Evolutionary conservation across 176 grass and related monocot species (phyloP).

Genomic region (Phoenix roebelenii): DNA sequence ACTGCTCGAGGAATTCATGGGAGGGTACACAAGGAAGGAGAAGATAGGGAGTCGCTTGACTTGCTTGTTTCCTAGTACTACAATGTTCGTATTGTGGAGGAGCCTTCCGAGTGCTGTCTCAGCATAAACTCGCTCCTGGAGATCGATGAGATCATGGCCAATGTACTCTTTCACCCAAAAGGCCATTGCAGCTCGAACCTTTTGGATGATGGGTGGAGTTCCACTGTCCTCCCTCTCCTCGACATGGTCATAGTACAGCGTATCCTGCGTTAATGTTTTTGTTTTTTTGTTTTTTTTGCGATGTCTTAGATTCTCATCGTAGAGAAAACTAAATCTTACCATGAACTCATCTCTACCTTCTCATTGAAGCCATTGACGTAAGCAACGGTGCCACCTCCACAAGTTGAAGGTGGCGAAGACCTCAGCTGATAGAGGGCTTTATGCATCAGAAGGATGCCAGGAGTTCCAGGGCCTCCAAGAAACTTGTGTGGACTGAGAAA

Average conservation of each 20-base stretch:
- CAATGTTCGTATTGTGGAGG: constrained; percentile 22
- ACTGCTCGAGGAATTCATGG: too few species aligned
- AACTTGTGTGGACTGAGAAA: constrained; percentile 85
- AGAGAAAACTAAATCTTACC: too few species aligned
- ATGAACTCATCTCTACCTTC: constrained; percentile 19
- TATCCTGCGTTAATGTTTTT: constrained; percentile 41
- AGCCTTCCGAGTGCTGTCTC: constrained; percentile 40
- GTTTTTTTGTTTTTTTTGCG: too few species aligned
- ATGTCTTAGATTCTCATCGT: too few species aligned
- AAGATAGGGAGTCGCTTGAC: constrained; percentile 48
- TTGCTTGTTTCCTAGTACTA: constrained; percentile 45
- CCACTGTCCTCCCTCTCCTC: constrained; percentile 70
- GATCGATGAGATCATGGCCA: constrained; percentile 29
- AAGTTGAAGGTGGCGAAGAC: constrained; percentile 43
- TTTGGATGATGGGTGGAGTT: constrained; percentile 58
- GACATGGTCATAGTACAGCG: constrained; percentile 41
- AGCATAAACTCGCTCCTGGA: constrained; percentile 23
- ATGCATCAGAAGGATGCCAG: constrained; percentile 76
- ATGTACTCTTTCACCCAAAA: constrained; percentile 81
- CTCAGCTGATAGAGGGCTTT: constrained; percentile 47
- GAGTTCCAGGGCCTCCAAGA: constrained; percentile 53
- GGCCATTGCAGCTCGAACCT: constrained; percentile 50
- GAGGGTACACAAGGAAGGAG: constrained; percentile 58
- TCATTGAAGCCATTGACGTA: constrained; percentile 70
- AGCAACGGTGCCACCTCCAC: constrained; percentile 59